These are phyloP conservation scores for Boletus subcaerulescens DNA, from an alignment of 768 basidiomycete species.

Conservation along the genomic window DNA sequence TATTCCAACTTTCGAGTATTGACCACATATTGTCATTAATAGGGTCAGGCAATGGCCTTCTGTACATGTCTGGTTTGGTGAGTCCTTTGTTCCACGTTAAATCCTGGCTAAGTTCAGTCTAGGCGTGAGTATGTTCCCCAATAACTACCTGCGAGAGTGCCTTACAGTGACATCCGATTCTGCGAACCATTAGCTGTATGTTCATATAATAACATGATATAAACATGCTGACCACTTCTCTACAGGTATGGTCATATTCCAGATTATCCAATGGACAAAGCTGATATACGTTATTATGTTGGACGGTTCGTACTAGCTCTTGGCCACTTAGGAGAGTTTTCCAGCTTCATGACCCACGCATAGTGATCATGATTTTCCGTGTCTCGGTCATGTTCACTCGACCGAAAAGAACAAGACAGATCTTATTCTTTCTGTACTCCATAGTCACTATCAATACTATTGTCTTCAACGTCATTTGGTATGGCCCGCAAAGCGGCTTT, in stretches of 20 bases:
- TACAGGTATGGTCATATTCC: neutral
- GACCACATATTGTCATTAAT: neutral
- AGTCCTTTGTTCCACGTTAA: neutral
- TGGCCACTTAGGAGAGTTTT: too few relatives aligned
- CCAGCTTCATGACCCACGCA: neutral
- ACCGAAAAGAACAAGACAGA: neutral
- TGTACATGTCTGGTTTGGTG: neutral
- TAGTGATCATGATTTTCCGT: conserved; percentile 16
- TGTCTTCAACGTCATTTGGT: neutral
- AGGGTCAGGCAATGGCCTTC: neutral
- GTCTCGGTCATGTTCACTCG: conserved; percentile 13
- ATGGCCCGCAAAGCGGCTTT: conserved; percentile 1
- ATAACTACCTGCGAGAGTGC: too few relatives aligned
- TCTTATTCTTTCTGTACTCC: conserved; percentile 1
- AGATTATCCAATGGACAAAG: neutral
- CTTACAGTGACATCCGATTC: neutral
- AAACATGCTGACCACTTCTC: neutral
- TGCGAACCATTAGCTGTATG: neutral
- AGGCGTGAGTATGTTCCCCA: conserved; percentile 6
- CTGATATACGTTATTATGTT: neutral
- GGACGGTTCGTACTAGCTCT: conserved; percentile 9
- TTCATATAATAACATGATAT: neutral
- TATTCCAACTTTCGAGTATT: neutral
- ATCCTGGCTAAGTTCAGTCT: neutral
- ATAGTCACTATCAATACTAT: neutral